Evolutionary conservation across 768 basidiomycete genomes (phyloP).

Genomic region (Boletus tylopilopsis): DNA sequence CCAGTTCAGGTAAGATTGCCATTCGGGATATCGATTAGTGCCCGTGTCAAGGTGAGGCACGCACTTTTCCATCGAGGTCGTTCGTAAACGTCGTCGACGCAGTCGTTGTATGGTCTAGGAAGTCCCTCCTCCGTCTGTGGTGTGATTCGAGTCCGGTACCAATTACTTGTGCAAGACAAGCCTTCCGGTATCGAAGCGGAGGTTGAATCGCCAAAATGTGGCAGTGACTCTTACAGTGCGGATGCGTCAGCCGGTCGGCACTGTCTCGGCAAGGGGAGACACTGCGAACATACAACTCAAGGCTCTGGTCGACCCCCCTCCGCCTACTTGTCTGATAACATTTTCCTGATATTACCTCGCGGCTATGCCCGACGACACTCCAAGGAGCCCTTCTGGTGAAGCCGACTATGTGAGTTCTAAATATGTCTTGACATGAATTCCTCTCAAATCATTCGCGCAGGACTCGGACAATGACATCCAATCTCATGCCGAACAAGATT

Average conservation of each 20-base stretch:
- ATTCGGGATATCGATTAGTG: too few relatives aligned
- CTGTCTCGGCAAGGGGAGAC: conserved; percentile 4
- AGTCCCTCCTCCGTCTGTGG: too few relatives aligned
- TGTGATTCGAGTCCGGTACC: background rate
- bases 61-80: too few relatives aligned
- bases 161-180: too few relatives aligned
- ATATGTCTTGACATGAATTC: conserved; percentile 10
- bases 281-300: background rate
- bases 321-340: conserved; percentile 11
- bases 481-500: conserved; percentile 37
- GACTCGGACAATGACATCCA: conserved; percentile 73
- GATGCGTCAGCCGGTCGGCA: conserved; percentile 23
- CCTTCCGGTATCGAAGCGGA: background rate
- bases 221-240: conserved; percentile 6
- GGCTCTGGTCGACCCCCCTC: too few relatives aligned
- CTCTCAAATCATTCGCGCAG: conserved; percentile 28
- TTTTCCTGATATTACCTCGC: background rate
- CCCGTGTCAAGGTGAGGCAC: too few relatives aligned
- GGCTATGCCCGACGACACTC: conserved; percentile 47
- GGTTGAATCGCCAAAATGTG: conserved; percentile 1
- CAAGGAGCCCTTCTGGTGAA: conserved; percentile 63
- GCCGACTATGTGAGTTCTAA: conserved; percentile 41
- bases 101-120: too few relatives aligned
- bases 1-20: too few relatives aligned
- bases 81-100: too few relatives aligned